phyloP scores from a whole-genome alignment of 352 stramenopile genomes.

The Peronospora belbahrii region DNA sequence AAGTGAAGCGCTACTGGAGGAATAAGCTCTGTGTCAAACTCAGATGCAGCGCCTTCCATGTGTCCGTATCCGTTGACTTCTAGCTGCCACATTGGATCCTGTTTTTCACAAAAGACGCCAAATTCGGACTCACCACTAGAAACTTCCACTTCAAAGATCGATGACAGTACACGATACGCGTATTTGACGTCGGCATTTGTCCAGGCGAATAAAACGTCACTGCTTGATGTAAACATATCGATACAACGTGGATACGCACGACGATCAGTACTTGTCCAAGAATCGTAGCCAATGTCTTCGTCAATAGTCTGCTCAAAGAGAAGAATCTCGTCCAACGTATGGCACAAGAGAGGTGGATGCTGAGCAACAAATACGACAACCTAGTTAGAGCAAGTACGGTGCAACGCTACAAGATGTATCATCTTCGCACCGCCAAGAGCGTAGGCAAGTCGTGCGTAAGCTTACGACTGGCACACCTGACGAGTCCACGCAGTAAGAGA shows the following conservation, averaged over 20 bases:
- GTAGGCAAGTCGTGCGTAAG: constrained; percentile 38
- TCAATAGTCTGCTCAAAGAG: constrained; percentile 64
- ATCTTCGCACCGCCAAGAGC: constrained; percentile 30
- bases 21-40: constrained; percentile 12
- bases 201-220: constrained; percentile 55
- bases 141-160: constrained; percentile 7
- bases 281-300: constrained; percentile 53
- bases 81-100: constrained; percentile 17
- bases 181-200: constrained; percentile 52
- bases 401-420: background rate
- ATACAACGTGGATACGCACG: constrained; percentile 45
- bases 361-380: constrained; percentile 4
- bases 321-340: constrained; percentile 66
- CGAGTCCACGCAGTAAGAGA: constrained; percentile 45
- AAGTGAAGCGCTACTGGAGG: constrained; percentile 31
- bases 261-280: constrained; percentile 35
- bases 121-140: constrained; percentile 3
- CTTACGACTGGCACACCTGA: constrained; percentile 38
- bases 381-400: background rate
- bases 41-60: background rate
- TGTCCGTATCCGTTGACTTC: constrained; percentile 2
- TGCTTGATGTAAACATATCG: constrained; percentile 49
- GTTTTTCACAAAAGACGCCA: constrained; percentile 1
- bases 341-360: constrained; percentile 48
- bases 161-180: constrained; percentile 33